These are phyloP conservation scores for Penicillium sp. DNA, from an alignment of 2,329 filamentous ascomycete genomes.

Conservation along the genomic window DNA sequence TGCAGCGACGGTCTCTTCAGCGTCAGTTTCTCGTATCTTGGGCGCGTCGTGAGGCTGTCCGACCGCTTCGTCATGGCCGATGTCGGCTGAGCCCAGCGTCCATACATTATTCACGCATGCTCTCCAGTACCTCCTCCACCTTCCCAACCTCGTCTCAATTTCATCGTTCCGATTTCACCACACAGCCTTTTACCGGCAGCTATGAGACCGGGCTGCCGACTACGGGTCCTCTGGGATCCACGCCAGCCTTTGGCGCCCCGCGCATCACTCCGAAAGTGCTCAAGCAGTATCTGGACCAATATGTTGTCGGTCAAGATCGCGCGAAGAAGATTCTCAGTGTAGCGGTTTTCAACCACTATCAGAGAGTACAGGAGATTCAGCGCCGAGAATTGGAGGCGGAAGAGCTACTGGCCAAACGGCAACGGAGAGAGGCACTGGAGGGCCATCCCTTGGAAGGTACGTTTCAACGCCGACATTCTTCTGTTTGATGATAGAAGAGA, in stretches of 20 bases:
- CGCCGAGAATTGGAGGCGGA: conserved; percentile 74
- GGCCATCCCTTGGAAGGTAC: conserved; percentile 74
- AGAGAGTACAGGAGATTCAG: conserved; percentile 70
- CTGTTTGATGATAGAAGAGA: no score
- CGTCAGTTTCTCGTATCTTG: conserved; percentile 18
- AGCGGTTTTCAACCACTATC: conserved; percentile 95
- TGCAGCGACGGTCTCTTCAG: conserved; percentile 30
- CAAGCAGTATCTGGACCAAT: conserved; percentile 89
- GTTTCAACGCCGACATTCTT: neutral
- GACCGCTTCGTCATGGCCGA: conserved; percentile 19
- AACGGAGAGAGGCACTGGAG: conserved; percentile 62
- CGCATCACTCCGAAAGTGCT: conserved; percentile 59
- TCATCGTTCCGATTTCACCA: conserved; percentile 57
- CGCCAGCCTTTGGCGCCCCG: conserved; percentile 52
- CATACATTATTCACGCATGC: conserved; percentile 11
- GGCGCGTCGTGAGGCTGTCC: conserved; percentile 18
- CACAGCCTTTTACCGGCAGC: conserved; percentile 55
- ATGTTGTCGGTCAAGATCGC: conserved; percentile 90
- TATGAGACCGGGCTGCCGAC: conserved; percentile 60
- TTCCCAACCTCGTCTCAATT: conserved; percentile 46
- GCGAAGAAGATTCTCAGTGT: conserved; percentile 88
- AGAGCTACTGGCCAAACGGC: conserved; percentile 64
- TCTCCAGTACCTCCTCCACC: conserved; percentile 28
- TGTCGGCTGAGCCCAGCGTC: conserved; percentile 16
- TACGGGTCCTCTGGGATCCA: conserved; percentile 56